These are phyloP conservation scores for Mucor lusitanicus DNA, from an alignment of 371 early-diverging fungal species.

Conservation along the genomic window DNA sequence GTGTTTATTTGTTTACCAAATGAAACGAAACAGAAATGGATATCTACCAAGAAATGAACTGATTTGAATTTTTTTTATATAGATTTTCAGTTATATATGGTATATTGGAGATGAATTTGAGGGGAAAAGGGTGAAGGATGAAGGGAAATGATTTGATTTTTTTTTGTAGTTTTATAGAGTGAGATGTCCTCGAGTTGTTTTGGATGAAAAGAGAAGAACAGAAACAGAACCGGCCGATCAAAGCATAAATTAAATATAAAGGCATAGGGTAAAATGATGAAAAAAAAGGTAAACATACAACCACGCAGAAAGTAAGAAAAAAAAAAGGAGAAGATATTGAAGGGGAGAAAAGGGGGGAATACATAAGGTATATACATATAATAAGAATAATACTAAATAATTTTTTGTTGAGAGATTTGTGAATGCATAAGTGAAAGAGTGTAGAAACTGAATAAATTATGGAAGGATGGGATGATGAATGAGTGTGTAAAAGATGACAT, in stretches of 20 bases:
- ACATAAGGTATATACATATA: slow-evolving; percentile 12
- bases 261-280: slow-evolving; percentile 5
- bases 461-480: background rate
- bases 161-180: background rate
- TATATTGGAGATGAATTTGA: background rate
- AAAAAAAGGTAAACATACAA: slow-evolving; percentile 13
- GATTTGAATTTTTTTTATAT: background rate
- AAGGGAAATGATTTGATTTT: background rate
- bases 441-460: slow-evolving; percentile 3
- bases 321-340: background rate
- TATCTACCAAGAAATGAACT: background rate
- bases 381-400: background rate
- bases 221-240: slow-evolving; percentile 34
- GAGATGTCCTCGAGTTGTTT: background rate
- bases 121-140: background rate
- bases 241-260: slow-evolving; percentile 19
- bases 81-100: background rate
- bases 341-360: background rate
- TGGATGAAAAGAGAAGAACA: slow-evolving; percentile 1
- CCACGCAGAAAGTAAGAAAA: slow-evolving; percentile 10
- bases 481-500: background rate
- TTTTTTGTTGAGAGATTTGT: background rate
- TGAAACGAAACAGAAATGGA: background rate
- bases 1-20: slow-evolving; percentile 2
- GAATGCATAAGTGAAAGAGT: slow-evolving; percentile 10